Evolutionary conservation across 441 rosid species (phyloP), one percentile per base, ranked within the genome.

Genomic region (Gossypium trilobum): DNA sequence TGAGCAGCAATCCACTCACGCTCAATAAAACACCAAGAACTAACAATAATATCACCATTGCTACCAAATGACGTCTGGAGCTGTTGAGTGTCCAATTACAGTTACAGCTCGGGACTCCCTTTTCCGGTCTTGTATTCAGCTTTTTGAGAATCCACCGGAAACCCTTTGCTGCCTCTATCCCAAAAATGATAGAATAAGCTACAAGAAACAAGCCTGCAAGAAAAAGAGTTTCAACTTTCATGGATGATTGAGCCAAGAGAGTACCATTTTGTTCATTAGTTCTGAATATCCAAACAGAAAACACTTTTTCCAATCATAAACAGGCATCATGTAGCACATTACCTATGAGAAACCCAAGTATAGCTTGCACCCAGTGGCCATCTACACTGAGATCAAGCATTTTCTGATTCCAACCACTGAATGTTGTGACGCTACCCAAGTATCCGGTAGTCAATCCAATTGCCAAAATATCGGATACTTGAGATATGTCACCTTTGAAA

Each of bases 381-480:
- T 85, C 74, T 9, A 79, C 82, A 69, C 84, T 82, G 64, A 94
- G 92, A 80, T 91, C 96, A 50, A 94, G 89, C 96, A 91, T 94
- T 82, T 89, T 88, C 78, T 90, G 98, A 75, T 91, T 91, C 98
- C 97, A 90, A 42, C 95, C 97, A 22, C 97, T 89, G 79, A 91
- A 94, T 66, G 97, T 89, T 10, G 99, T 94, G 56, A 94, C 81
- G 78, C 97, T 88, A 68, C 96, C 98, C 77, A 89, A 77, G 78
- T 88, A 94, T 72, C 97, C 97, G 5, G 98, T 90, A 0, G 89
- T 81, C 80, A 92, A 62, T 56, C 97, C 99, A 23, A 90, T 84
- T 14, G 87, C 95, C 62, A 91, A 85, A 84, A 82, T 75, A 64
- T 86, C 85, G 5, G 97, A 94, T 36, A 90, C 77, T 4, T 62